Percentiles rank a stretch among this genome's conserved stretches.
Conservation (phyloP, 2,329 filamentous ascomycete genomes). For the Ophiostoma ulmi region DNA sequence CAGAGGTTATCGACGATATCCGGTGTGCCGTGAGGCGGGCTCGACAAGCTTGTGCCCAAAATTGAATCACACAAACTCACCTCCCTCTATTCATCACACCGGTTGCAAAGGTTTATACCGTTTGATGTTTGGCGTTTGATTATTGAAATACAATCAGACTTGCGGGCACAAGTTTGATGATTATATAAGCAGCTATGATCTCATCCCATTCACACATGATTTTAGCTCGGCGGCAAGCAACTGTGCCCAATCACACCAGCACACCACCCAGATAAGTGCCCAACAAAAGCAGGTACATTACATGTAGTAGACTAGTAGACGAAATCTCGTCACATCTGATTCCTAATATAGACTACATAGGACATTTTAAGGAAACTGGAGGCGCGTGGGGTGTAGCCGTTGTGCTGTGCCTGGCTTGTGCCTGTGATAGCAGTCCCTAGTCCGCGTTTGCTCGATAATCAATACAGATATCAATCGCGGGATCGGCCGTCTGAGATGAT, state of each 20-base stretch:
- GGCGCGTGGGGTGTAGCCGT: neutral
- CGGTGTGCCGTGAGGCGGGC: neutral
- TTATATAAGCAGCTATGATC: neutral
- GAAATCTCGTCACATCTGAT: neutral
- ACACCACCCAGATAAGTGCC: neutral
- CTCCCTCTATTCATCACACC: neutral
- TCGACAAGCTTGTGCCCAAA: neutral
- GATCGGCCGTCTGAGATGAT: constrained; percentile 1
- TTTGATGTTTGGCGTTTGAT: neutral
- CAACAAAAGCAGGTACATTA: constrained; percentile 8
- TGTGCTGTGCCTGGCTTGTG: constrained; percentile 7
- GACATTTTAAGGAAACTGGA: neutral
- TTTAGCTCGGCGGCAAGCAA: constrained; percentile 3
- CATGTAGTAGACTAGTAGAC: neutral
- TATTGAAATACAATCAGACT: neutral
- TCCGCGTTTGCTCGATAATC: neutral
- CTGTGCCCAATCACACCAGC: constrained; percentile 1
- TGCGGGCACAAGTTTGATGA: neutral
- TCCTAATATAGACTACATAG: constrained; percentile 1
- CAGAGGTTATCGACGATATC: neutral
- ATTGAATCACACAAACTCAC: neutral
- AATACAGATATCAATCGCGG: neutral
- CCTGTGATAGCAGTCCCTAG: neutral
- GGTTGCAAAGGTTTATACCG: neutral
- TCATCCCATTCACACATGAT: neutral